Conservation (phyloP, 331 rosid genomes). For the Pyracantha coccinea region DNA sequence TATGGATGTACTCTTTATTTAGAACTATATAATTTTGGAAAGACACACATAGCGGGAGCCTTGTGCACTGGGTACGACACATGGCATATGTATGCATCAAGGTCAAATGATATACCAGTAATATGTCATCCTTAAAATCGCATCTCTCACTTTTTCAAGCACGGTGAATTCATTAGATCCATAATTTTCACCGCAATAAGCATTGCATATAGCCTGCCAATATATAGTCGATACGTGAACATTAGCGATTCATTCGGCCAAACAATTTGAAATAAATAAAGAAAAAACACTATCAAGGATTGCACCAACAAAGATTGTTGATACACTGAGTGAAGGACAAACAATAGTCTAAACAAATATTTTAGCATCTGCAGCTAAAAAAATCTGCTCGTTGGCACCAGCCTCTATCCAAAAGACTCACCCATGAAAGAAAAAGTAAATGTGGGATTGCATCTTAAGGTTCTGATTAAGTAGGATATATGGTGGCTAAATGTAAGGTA, state of each 20-base stretch:
- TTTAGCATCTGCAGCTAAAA: not conserved
- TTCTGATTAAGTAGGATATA: not conserved
- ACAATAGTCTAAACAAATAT: not conserved
- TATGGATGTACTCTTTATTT: not conserved
- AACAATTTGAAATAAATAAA: not conserved
- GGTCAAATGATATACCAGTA: constrained; percentile 59
- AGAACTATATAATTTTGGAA: not conserved
- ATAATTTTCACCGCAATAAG: constrained; percentile 69
- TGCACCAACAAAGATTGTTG: not conserved
- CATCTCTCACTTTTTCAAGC: constrained; percentile 82
- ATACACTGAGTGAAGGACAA: not conserved
- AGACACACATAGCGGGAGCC: too few species aligned
- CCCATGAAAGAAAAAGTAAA: not conserved
- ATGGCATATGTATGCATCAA: constrained; percentile 1
- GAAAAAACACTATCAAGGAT: not conserved
- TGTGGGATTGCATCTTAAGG: not conserved
- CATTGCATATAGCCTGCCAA: constrained; percentile 66
- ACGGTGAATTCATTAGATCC: constrained; percentile 64
- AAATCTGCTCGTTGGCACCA: not conserved
- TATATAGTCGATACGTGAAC: not conserved
- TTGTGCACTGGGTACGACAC: too few species aligned
- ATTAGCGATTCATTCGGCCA: not conserved
- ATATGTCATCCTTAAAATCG: constrained; percentile 85
- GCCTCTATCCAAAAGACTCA: not conserved
- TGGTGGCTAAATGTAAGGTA: not conserved